Base-by-base conservation (phyloP, 345 rosid species). In the Populus alba region DNA sequence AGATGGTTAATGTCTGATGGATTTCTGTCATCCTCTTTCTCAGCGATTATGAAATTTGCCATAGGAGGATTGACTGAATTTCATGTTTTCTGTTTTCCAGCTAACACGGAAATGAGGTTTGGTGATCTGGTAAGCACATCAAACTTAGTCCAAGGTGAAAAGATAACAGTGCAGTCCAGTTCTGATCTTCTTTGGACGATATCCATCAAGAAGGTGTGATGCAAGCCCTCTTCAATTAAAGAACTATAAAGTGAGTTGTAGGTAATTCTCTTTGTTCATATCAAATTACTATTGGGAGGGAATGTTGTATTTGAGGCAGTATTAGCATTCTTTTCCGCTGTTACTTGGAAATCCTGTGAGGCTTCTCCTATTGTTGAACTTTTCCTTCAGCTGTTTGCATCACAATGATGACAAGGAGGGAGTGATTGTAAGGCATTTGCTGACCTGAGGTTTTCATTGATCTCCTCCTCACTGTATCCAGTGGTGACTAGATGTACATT, bases 101-200 rank as follows among this genome's bases (percentile, higher is more conserved):
- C 74, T 75, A 83, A 89, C 75, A 84, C 86, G 25, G 92, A 89
- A 87, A 92, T 92, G 97, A 84, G 80, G 75, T 97, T 97, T 71
- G 98, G 98, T 51, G 92, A 92, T 37, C 82, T 97, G 66, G 7
- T 97, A 73, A 94, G 98, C 76, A 92, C 99, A 6, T 97, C 98
- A 18, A 97, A 97, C 74, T 72, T 81, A 49, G 94, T 87, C 20
- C 70, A 77, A 72, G 91, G 66, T 18, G 94, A 89, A 61, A 92
- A 74, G 71, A 75, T 97, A 71, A 94, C 92, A 0, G 96, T 94
- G 22, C 82, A 70, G 65, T 92, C 99, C 0, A 94, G 92, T 80
- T 83, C 93, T 0, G 96, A 97, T 87, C 93, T 97, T 83, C 89
- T 97, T 13, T 97, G 98, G 99, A 97, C 99, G 1, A 92, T 97